A percentile compares a stretch with the other conserved stretches of the same genome.
Evolutionary conservation across 306 rosid genomes (phyloP).

Genomic region (Cicer cuneatum): DNA sequence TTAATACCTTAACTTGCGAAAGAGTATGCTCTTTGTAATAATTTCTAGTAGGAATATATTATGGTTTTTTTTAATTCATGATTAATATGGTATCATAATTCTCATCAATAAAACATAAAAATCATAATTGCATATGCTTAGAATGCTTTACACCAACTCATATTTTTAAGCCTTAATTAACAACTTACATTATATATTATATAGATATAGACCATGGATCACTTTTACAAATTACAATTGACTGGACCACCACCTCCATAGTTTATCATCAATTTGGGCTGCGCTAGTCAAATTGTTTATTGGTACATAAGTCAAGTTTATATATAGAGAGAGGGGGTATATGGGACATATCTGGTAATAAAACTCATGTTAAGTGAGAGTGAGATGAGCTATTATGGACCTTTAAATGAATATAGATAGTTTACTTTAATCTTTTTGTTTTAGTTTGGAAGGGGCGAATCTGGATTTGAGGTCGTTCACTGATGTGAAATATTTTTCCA

Average conservation of each 20-base stretch:
- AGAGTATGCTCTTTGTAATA: background rate
- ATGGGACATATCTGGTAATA: no score
- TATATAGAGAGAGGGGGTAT: no score
- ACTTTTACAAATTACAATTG: constrained; percentile 19
- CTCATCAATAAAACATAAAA: constrained; percentile 10
- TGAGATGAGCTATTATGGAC: no score
- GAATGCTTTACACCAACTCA: constrained; percentile 45
- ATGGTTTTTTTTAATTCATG: constrained; percentile 4
- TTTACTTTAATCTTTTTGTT: no score
- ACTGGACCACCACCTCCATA: constrained; percentile 40
- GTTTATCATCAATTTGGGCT: constrained; percentile 33
- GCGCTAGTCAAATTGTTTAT: background rate
- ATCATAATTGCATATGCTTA: constrained; percentile 39
- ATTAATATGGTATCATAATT: constrained; percentile 22
- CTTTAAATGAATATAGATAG: no score
- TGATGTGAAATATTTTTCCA: no score
- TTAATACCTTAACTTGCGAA: constrained; percentile 1
- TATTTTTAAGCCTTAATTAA: background rate
- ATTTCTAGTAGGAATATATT: constrained; percentile 25
- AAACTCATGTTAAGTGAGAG: no score
- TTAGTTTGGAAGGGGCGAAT: no score
- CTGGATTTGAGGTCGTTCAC: no score
- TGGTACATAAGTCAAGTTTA: no score
- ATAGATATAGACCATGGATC: constrained; percentile 12
- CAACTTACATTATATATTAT: constrained; percentile 27